Conservation (phyloP, 2,329 filamentous ascomycete species). For the Sclerotinia borealis region DNA sequence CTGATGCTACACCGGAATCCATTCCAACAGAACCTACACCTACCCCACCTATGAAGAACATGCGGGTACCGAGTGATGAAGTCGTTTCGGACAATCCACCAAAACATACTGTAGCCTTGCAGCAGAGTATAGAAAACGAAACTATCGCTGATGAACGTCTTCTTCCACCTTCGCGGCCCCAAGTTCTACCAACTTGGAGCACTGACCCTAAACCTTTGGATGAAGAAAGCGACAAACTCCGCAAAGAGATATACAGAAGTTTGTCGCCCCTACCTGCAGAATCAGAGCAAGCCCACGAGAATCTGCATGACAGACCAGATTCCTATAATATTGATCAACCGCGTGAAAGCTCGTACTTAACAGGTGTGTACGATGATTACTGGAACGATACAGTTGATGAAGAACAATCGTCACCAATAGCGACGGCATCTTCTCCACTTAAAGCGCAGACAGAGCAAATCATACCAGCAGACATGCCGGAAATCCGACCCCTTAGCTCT, state of each 20-base stretch:
- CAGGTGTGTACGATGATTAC: slow-evolving; percentile 63
- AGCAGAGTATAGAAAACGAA: not conserved
- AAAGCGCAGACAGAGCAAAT: slow-evolving; percentile 3
- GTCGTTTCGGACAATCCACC: not conserved
- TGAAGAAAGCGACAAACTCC: slow-evolving; percentile 64
- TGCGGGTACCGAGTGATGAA: not conserved
- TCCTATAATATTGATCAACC: slow-evolving; percentile 10
- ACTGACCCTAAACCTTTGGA: slow-evolving; percentile 22
- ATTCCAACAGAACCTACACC: slow-evolving; percentile 35
- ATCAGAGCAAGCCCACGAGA: slow-evolving; percentile 15
- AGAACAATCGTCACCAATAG: slow-evolving; percentile 5
- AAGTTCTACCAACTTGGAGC: slow-evolving; percentile 20
- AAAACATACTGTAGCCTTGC: not conserved
- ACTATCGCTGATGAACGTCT: not conserved
- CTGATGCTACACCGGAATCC: slow-evolving; percentile 28
- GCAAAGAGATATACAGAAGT: slow-evolving; percentile 69
- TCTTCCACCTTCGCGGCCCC: slow-evolving; percentile 11
- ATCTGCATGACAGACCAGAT: slow-evolving; percentile 1
- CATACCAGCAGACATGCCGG: slow-evolving; percentile 24
- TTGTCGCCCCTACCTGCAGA: slow-evolving; percentile 46
- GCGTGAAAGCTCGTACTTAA: slow-evolving; percentile 57
- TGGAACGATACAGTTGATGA: slow-evolving; percentile 47
- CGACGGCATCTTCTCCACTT: not conserved
- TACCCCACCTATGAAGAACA: slow-evolving; percentile 42
- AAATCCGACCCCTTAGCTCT: slow-evolving; percentile 25